Evolutionary conservation across 352 stramenopile genomes (phyloP).

Genomic region (Phytophthora brassicae): DNA sequence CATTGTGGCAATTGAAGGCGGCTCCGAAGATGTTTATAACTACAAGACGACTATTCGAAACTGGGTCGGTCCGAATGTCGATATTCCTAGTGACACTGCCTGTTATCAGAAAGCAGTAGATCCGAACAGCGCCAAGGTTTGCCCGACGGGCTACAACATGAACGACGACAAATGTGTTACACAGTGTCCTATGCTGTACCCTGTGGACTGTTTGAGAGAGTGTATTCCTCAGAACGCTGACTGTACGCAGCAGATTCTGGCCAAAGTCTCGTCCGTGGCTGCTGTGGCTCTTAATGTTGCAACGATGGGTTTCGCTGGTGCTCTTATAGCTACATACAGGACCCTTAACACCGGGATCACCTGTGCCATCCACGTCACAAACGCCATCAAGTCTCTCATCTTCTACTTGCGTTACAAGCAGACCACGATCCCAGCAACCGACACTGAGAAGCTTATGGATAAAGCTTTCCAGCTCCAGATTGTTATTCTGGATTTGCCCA

Average conservation of each 20-base stretch:
- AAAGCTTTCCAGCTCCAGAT: slow-evolving; percentile 29
- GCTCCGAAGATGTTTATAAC: slow-evolving; percentile 17
- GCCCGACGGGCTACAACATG: slow-evolving; percentile 44
- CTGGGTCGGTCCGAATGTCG: slow-evolving; percentile 38
- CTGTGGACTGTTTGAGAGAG: slow-evolving; percentile 35
- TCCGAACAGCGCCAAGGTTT: slow-evolving; percentile 29
- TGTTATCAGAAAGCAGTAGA: slow-evolving; percentile 34
- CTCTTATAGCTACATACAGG: slow-evolving; percentile 10
- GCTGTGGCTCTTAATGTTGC: slow-evolving; percentile 38
- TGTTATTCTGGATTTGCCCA: slow-evolving; percentile 24
- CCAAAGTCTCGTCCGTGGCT: slow-evolving; percentile 35
- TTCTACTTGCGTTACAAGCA: slow-evolving; percentile 34
- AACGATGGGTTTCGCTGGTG: slow-evolving; percentile 40
- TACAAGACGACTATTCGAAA: slow-evolving; percentile 35
- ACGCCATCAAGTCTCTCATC: slow-evolving; percentile 28
- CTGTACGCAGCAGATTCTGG: slow-evolving; percentile 38
- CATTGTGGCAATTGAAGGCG: slow-evolving; percentile 13
- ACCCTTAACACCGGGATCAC: slow-evolving; percentile 9
- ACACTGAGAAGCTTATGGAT: slow-evolving; percentile 30
- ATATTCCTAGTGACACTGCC: slow-evolving; percentile 6
- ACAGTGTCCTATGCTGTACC: slow-evolving; percentile 49
- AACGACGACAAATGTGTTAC: slow-evolving; percentile 46
- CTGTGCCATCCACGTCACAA: slow-evolving; percentile 25
- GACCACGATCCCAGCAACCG: slow-evolving; percentile 7
- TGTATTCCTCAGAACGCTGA: slow-evolving; percentile 45